Conservation (phyloP, 2,329 filamentous ascomycete genomes). For the Cytospora paraplurivora region DNA sequence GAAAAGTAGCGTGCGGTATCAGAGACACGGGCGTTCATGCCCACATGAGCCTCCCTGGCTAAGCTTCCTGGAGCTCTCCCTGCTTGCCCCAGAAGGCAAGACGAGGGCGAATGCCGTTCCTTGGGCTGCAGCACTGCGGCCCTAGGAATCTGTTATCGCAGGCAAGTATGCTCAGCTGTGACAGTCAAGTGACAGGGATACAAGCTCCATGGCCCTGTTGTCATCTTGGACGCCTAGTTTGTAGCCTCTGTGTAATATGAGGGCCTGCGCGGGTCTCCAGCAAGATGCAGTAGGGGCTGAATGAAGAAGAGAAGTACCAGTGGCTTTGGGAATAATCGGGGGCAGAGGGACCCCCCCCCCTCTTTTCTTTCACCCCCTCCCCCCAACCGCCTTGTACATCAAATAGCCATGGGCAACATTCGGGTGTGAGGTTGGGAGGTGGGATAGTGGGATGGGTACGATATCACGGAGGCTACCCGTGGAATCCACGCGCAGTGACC, state of each 20-base stretch:
- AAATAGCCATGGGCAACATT: neutral
- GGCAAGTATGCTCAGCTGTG: conserved; percentile 13
- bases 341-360: too few relatives aligned
- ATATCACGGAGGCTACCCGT: conserved; percentile 6
- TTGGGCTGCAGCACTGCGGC: conserved; percentile 5
- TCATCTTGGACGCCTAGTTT: neutral
- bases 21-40: conserved; percentile 26
- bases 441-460: conserved; percentile 16
- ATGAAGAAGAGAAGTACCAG: conserved; percentile 8
- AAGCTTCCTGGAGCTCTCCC: conserved; percentile 23
- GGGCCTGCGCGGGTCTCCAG: conserved; percentile 11
- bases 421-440: conserved; percentile 2
- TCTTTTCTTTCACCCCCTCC: too few relatives aligned
- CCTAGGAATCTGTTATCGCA: conserved; percentile 14
- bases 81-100: conserved; percentile 18
- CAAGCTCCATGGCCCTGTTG: conserved; percentile 9
- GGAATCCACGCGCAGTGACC: conserved; percentile 10
- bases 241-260: neutral
- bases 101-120: conserved; percentile 9
- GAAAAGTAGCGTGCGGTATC: conserved; percentile 24
- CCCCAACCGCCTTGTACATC: neutral
- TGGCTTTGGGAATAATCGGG: conserved; percentile 3
- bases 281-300: conserved; percentile 20
- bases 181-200: conserved; percentile 20
- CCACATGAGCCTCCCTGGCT: conserved; percentile 24